These are phyloP conservation scores for Gnetum montanum DNA, from an alignment of 75 land plant genomes.

Conservation along the genomic window DNA sequence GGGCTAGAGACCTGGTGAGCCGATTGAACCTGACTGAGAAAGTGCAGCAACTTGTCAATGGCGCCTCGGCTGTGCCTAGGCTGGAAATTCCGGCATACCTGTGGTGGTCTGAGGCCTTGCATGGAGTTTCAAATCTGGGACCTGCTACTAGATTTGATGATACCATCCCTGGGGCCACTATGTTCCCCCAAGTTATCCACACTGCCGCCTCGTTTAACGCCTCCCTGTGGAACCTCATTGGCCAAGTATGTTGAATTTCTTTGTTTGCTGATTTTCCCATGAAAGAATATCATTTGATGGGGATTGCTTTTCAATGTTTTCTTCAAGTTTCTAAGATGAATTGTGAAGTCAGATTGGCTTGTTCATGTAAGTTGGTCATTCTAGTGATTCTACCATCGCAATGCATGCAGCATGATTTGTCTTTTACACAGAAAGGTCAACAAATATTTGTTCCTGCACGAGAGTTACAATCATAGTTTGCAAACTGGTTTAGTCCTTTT, in stretches of 20 bases:
- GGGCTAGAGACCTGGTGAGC: constrained; percentile 55
- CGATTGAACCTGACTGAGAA: constrained; percentile 71
- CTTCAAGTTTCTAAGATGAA: too few species aligned
- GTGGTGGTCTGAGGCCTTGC: constrained; percentile 95
- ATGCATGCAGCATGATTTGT: too few species aligned
- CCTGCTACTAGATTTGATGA: constrained; percentile 60
- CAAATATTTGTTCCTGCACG: too few species aligned
- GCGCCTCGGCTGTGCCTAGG: constrained; percentile 52
- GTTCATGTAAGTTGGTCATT: too few species aligned
- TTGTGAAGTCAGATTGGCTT: too few species aligned
- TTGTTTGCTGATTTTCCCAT: too few species aligned
- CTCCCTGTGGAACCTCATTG: constrained; percentile 77
- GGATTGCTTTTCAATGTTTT: too few species aligned
- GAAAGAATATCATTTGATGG: too few species aligned
- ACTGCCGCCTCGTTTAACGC: constrained; percentile 90
- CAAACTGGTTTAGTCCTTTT: too few species aligned
- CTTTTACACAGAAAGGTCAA: too few species aligned
- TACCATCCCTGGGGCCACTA: constrained; percentile 64
- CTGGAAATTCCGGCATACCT: constrained; percentile 67
- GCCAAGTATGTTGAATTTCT: constrained; percentile 52
- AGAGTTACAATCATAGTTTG: too few species aligned
- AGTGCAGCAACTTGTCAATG: constrained; percentile 50
- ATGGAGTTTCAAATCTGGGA: constrained; percentile 69
- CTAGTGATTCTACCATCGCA: too few species aligned
- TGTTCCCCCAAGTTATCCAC: constrained; percentile 84